Base-by-base conservation (phyloP, 1,139 yeast genomes). In the Zygosaccharomyces pseudobailii region DNA sequence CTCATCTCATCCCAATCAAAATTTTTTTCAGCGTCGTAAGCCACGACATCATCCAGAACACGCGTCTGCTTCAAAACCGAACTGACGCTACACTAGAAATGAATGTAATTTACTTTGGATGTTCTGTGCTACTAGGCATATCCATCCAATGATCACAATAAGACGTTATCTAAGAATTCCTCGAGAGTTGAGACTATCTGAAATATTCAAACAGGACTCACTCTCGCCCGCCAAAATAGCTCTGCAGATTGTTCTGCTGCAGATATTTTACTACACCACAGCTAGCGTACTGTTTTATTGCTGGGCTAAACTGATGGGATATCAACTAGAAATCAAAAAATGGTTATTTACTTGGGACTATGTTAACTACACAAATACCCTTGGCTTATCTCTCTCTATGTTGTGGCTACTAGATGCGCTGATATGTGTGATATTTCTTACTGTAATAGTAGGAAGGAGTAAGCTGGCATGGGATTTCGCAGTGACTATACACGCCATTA, bases 381-480 rank as follows among this genome's bases (percentile, higher is more conserved):
- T 86, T 67, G 97, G 97, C 0, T 72, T 89, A 63, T 80, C 85
- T 0, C 69, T 90, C 41, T 78, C 84, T 40, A 67, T 77, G 10
- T 67, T 89, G 52, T 90, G 97, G 97, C 71, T 90, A 10, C 69
- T 87, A 47, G 95, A 87, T 63, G 76, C 96, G 1, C 71, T 85
- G 45, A 65, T 84, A 19, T 83, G 90, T 60, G 96, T 89, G 1
- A 68, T 87, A 17, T 88, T 88, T 59, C 82, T 92, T 61, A 87
- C 96, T 0, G 70, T 89, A 4, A 82, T 90, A 21, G 96, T 92
- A 17, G 97, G 97, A 0, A 73, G 97, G 51, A 85, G 95, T 36
- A 92, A 90, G 66, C 71, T 92, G 49, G 97, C 97, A 0, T 85
- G 96, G 86, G 98, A 92, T 67, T 92, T 90, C 70, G 96, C 96